Evolutionary conservation across 306 rosid species (phyloP).

Genomic region (Oemleria cerasiformis): DNA sequence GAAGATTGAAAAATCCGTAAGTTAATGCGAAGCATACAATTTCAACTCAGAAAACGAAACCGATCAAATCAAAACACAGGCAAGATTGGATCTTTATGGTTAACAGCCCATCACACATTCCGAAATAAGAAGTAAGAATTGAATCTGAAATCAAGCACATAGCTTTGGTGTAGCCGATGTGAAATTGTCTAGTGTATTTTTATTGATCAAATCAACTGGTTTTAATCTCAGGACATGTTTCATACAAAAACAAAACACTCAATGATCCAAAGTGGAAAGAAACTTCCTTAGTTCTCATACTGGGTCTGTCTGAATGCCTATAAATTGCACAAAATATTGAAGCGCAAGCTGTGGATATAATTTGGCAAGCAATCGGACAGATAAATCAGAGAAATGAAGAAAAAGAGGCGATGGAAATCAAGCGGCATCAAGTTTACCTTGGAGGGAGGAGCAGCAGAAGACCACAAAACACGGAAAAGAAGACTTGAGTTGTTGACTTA

Average conservation of each 20-base stretch:
- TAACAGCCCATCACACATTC: neutral
- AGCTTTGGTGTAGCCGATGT: neutral
- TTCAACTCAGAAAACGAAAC: neutral
- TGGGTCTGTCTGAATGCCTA: constrained; percentile 1
- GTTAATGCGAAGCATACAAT: neutral
- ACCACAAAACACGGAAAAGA: neutral
- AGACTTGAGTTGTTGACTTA: constrained; percentile 12
- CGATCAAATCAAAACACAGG: neutral
- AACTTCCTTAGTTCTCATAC: neutral
- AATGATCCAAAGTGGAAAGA: constrained; percentile 6
- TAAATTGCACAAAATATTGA: neutral
- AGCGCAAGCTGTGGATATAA: neutral
- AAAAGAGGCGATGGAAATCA: constrained; percentile 5
- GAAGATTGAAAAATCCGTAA: neutral
- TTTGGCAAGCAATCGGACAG: neutral
- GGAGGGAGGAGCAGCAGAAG: neutral
- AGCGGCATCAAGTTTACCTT: constrained; percentile 8
- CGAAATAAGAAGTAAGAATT: neutral
- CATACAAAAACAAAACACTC: neutral
- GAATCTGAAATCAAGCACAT: neutral
- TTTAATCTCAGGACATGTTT: neutral
- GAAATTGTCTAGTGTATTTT: neutral
- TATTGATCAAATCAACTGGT: neutral
- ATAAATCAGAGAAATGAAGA: neutral
- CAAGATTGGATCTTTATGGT: constrained; percentile 15